Conservation (phyloP, 1,284 basidiomycete genomes). For the Austroboletus novae-zelandiae region DNA sequence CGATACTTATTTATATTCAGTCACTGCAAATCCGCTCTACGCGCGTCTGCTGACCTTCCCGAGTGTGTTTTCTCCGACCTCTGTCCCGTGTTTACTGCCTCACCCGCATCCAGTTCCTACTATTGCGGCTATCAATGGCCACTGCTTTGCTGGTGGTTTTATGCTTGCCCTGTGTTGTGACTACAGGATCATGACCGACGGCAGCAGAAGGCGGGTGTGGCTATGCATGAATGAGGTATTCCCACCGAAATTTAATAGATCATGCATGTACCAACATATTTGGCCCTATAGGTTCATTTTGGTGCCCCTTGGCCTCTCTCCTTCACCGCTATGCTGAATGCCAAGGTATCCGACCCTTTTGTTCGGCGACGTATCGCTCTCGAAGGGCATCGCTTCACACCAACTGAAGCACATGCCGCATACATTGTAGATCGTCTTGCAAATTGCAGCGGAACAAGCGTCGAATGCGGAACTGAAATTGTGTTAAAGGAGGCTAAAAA, state of each 20-base stretch:
- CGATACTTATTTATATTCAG: constrained; percentile 29
- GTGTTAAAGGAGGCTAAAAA: constrained; percentile 62
- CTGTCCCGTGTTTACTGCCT: neutral
- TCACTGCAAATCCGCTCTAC: constrained; percentile 54
- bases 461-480: constrained; percentile 45
- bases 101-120: constrained; percentile 57
- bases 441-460: constrained; percentile 38
- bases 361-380: constrained; percentile 75
- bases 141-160: constrained; percentile 87
- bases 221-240: constrained; percentile 90
- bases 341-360: constrained; percentile 63
- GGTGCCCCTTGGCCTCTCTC: constrained; percentile 78
- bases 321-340: constrained; percentile 63
- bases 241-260: neutral
- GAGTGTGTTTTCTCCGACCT: constrained; percentile 39
- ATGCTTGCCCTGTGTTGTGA: constrained; percentile 83
- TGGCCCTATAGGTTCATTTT: constrained; percentile 65
- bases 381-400: constrained; percentile 82
- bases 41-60: constrained; percentile 64
- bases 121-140: constrained; percentile 88
- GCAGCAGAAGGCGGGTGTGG: constrained; percentile 76
- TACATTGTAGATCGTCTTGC: constrained; percentile 77
- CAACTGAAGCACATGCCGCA: constrained; percentile 64
- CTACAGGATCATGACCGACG: constrained; percentile 87
- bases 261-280: neutral